A percentile compares a stretch with the other conserved stretches of the same genome.
Conservation (phyloP, 2,329 filamentous ascomycete genomes). For the Teratosphaeria epicoccoides region DNA sequence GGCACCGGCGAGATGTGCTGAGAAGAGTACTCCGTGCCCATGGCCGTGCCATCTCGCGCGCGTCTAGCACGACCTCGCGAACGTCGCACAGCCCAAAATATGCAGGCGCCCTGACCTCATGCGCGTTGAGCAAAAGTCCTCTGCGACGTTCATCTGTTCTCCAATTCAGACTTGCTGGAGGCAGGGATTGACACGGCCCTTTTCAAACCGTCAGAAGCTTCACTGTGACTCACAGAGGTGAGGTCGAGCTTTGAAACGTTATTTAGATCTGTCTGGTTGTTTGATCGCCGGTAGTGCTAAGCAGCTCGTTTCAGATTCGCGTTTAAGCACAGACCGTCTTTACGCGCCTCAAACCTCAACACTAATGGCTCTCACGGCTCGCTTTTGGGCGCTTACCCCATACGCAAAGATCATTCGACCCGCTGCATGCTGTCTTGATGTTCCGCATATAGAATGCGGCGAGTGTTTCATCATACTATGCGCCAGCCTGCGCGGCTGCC, state of each 20-base stretch:
- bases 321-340: slow-evolving; percentile 4
- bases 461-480: slow-evolving; percentile 23
- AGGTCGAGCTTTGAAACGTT: slow-evolving; percentile 6
- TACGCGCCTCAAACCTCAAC: slow-evolving; percentile 8
- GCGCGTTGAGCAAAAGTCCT: not conserved
- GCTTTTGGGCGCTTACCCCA: slow-evolving; percentile 8
- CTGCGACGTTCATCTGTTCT: not conserved
- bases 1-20: too few relatives aligned
- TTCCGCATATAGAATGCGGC: slow-evolving; percentile 4
- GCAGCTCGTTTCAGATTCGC: slow-evolving; percentile 1
- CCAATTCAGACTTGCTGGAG: not conserved
- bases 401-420: slow-evolving; percentile 1
- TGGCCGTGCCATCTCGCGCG: slow-evolving; percentile 11
- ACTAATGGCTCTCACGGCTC: slow-evolving; percentile 8
- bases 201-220: slow-evolving; percentile 1
- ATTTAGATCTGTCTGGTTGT: slow-evolving; percentile 3
- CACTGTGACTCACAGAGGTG: slow-evolving; percentile 12
- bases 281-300: slow-evolving; percentile 6
- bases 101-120: not conserved
- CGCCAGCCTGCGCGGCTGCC: slow-evolving; percentile 17
- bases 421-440: slow-evolving; percentile 4
- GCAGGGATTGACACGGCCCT: not conserved
- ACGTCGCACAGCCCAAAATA: slow-evolving; percentile 2
- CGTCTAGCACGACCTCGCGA: slow-evolving; percentile 9
- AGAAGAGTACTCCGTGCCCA: too few relatives aligned